A percentile compares a stretch with the other conserved stretches of the same genome.
Evolutionary conservation across 305 asterid genomes (phyloP).

Genomic region (Euphrasia arctica): DNA sequence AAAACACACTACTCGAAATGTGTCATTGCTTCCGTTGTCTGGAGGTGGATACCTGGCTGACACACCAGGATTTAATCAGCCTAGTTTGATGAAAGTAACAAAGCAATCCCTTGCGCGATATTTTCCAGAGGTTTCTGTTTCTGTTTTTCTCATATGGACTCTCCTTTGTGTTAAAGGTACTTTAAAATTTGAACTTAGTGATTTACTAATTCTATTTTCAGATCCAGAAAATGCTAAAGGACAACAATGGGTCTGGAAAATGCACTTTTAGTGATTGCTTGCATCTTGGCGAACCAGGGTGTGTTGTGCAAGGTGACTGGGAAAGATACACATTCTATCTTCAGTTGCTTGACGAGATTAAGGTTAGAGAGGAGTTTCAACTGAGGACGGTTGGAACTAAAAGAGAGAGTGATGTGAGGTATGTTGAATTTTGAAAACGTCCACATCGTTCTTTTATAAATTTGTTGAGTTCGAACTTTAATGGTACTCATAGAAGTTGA

Average conservation of each 20-base stretch:
- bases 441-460: not conserved
- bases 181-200: slow-evolving; percentile 18
- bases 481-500: not conserved
- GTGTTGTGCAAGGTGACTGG: slow-evolving; percentile 77
- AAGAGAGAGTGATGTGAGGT: slow-evolving; percentile 92
- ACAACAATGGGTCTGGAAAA: slow-evolving; percentile 40
- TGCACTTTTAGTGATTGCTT: slow-evolving; percentile 79
- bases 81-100: slow-evolving; percentile 88
- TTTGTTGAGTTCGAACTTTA: slow-evolving; percentile 5
- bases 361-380: slow-evolving; percentile 83
- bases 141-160: slow-evolving; percentile 9
- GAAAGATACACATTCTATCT: slow-evolving; percentile 88
- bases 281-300: slow-evolving; percentile 92
- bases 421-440: slow-evolving; percentile 23
- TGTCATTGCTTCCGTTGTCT: slow-evolving; percentile 77
- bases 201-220: slow-evolving; percentile 29
- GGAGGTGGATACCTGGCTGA: slow-evolving; percentile 87
- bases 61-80: slow-evolving; percentile 93
- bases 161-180: slow-evolving; percentile 13
- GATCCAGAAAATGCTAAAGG: slow-evolving; percentile 67
- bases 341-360: slow-evolving; percentile 87
- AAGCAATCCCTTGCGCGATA: slow-evolving; percentile 68
- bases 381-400: slow-evolving; percentile 88
- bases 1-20: slow-evolving; percentile 82
- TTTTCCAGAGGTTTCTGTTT: slow-evolving; percentile 81